Evolutionary conservation across 192 early-diverging fungal genomes (phyloP).

Genomic region (Chytriomyces confervae): DNA sequence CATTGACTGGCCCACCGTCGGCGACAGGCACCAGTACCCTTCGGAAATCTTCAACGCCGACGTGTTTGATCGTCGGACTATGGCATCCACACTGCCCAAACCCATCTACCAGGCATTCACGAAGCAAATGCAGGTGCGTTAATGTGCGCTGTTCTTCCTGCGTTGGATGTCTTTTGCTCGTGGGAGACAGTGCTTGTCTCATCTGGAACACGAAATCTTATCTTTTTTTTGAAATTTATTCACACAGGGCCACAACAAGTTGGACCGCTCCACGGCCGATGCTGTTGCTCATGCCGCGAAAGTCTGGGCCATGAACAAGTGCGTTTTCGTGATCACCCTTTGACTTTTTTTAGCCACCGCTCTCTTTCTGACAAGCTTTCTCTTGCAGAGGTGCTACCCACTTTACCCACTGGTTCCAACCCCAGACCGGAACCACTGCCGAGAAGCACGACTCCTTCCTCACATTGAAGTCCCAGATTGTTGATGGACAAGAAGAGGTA

Average conservation of each 20-base stretch:
- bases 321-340: background rate
- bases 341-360: background rate
- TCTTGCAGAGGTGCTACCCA: constrained; percentile 83
- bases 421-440: constrained; percentile 95
- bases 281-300: constrained; percentile 97
- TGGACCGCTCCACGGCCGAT: constrained; percentile 95
- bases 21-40: constrained; percentile 74
- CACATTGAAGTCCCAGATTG: constrained; percentile 80
- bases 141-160: background rate
- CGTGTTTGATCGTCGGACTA: constrained; percentile 89
- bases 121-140: constrained; percentile 77
- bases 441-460: constrained; percentile 99
- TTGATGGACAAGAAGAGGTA: constrained; percentile 84
- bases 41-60: constrained; percentile 92
- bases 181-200: background rate
- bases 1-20: constrained; percentile 77
- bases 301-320: constrained; percentile 93
- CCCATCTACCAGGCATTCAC: constrained; percentile 90
- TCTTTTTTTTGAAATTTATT: background rate
- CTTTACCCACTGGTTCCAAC: constrained; percentile 99
- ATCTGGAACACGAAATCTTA: background rate
- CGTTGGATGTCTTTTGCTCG: background rate
- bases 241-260: constrained; percentile 74
- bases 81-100: constrained; percentile 91
- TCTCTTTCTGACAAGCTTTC: background rate